Conservation (phyloP, 495 filamentous ascomycete genomes). For the Astrothelium subdiscretum region DNA sequence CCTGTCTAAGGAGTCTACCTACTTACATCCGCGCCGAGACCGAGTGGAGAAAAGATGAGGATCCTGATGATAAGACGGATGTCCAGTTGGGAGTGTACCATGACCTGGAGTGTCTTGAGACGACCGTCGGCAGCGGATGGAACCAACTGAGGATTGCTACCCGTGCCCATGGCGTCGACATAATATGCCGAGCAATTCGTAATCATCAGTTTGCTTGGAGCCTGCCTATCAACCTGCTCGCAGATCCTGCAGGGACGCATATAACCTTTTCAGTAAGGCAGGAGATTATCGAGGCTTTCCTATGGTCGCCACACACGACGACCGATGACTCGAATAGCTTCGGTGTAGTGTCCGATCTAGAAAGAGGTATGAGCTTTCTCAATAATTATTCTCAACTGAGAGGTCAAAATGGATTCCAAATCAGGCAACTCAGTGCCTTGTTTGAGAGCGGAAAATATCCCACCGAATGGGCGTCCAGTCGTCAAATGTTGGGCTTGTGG, state of each 20-base stretch:
- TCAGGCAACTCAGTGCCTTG: background rate
- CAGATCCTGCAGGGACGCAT: background rate
- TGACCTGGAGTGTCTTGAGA: background rate
- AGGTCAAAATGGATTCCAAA: background rate
- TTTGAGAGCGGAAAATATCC: background rate
- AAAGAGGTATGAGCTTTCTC: background rate
- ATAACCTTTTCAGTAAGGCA: background rate
- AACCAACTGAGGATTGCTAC: background rate
- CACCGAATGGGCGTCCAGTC: background rate
- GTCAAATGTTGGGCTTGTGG: background rate
- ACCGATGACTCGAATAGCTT: background rate
- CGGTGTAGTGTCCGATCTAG: background rate
- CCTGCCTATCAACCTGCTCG: background rate
- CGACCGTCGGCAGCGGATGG: background rate
- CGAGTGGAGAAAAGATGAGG: background rate
- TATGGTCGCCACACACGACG: background rate
- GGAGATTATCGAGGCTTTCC: background rate
- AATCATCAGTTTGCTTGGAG: background rate
- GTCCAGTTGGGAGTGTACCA: background rate
- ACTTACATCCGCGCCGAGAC: background rate
- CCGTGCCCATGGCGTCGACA: background rate
- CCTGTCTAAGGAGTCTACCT: background rate
- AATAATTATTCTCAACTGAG: background rate
- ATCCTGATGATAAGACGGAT: background rate
- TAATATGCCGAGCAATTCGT: background rate